Percentiles rank a stretch among this genome's conserved stretches.
These are phyloP conservation scores for Marchantia paleacea DNA, from an alignment of 225 moss, liverwort and hornwort genomes.

Conservation along the genomic window DNA sequence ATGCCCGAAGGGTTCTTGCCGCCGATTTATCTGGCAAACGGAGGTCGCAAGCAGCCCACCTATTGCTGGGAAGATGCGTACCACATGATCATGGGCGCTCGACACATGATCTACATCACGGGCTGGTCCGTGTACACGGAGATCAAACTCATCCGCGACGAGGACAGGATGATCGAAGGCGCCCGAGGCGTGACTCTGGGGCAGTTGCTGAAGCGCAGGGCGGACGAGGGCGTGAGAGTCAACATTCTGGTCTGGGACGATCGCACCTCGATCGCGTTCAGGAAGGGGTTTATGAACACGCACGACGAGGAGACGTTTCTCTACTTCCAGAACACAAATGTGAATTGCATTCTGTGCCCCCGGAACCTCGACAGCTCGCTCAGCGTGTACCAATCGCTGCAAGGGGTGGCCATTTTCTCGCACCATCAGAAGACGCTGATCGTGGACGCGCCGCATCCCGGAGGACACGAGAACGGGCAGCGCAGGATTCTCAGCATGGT, in stretches of 20 bases:
- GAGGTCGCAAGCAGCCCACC: slow-evolving; percentile 38
- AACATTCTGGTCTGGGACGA: slow-evolving; percentile 78
- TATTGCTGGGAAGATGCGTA: slow-evolving; percentile 73
- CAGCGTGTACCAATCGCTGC: slow-evolving; percentile 42
- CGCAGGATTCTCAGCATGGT: slow-evolving; percentile 61
- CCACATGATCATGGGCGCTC: slow-evolving; percentile 45
- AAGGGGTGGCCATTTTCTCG: slow-evolving; percentile 59
- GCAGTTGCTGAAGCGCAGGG: slow-evolving; percentile 59
- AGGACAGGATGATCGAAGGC: slow-evolving; percentile 48
- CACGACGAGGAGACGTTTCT: slow-evolving; percentile 58
- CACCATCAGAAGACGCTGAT: slow-evolving; percentile 69
- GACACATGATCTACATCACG: slow-evolving; percentile 54
- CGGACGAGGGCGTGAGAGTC: slow-evolving; percentile 58
- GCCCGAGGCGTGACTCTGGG: slow-evolving; percentile 52
- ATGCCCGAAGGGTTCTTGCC: slow-evolving; percentile 61
- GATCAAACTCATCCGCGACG: slow-evolving; percentile 60
- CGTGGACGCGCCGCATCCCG: slow-evolving; percentile 55
- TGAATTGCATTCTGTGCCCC: slow-evolving; percentile 55
- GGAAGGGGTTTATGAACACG: slow-evolving; percentile 64
- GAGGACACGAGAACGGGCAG: slow-evolving; percentile 26
- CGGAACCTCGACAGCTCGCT: slow-evolving; percentile 54
- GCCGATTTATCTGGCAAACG: slow-evolving; percentile 49
- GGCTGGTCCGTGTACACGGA: slow-evolving; percentile 72
- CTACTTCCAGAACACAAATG: slow-evolving; percentile 39
- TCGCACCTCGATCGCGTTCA: slow-evolving; percentile 41